Base-by-base conservation (phyloP, 805 yeast species). In the Cyberlindnera suaveolens region DNA sequence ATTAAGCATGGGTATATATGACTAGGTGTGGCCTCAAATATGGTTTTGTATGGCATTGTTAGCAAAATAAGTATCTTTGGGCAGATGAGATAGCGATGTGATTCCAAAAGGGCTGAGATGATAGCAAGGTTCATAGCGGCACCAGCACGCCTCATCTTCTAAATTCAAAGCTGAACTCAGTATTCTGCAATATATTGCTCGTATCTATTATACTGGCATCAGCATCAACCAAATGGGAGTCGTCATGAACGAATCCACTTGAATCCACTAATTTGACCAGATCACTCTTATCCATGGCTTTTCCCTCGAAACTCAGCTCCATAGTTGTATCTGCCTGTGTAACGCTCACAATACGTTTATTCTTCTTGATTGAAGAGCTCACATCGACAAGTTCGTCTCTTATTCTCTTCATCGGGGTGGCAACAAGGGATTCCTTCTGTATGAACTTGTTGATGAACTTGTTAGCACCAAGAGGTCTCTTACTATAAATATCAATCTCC, bases 271-370 rank as follows among this genome's bases (percentile, higher is more conserved):
- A 56, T 36, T 66, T 62, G 34, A 67, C 66, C 13, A 67, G 50
- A 51, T 69, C 74, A 44, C 65, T 65, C 41, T 62, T 63, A 51
- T 68, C 69, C 62, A 69, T 57, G 2, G 73, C 74, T 45, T 69
- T 69, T 9, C 74, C 74, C 48, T 69, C 74, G 45, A 69, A 69
- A 53, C 72, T 67, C 40, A 69, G 45, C 19, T 69, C 74, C 57
- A 67, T 64, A 2, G 63, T 52, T 2, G 62, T 49, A 18, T 56
- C 56, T 3, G 40, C 42, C 27, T 48, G 45, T 5, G 46, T 13
- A 16, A 41, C 47, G 15, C 47, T 51, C 1, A 36, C 30, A 43
- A 50, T 47, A 32, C 61, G 49, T 42, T 47, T 55, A 39, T 58
- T 58, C 38, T 58, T 58, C 46, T 58, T 58, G 15, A 54, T 23